Conservation (phyloP, 2,329 filamentous ascomycete genomes). For the Graphiopsis chlorocephala region DNA sequence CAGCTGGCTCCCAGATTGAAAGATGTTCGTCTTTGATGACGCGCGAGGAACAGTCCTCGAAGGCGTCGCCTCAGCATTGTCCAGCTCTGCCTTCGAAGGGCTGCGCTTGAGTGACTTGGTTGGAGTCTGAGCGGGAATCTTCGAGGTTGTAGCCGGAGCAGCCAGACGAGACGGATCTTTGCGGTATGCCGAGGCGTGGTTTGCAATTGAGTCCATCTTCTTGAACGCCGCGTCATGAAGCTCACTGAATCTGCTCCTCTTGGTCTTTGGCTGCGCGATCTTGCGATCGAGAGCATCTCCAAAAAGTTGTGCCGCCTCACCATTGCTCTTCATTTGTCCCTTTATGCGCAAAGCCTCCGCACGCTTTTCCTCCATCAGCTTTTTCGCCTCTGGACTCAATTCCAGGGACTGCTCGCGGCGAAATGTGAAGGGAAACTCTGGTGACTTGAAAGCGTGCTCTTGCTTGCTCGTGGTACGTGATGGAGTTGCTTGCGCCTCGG, state of each 20-base stretch:
- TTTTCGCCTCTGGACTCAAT: conserved; percentile 60
- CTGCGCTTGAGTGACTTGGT: conserved; percentile 51
- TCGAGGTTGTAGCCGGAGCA: conserved; percentile 35
- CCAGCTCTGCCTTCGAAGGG: conserved; percentile 61
- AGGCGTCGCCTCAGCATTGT: conserved; percentile 47
- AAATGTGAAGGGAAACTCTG: conserved; percentile 66
- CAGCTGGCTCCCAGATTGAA: conserved; percentile 27
- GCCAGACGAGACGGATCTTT: conserved; percentile 39
- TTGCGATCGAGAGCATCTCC: conserved; percentile 57
- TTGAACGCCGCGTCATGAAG: conserved; percentile 85
- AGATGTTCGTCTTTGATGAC: conserved; percentile 24
- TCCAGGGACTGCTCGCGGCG: conserved; percentile 53
- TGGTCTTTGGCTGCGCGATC: conserved; percentile 77
- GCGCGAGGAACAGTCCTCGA: conserved; percentile 23
- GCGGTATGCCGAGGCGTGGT: conserved; percentile 77
- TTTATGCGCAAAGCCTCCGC: conserved; percentile 71
- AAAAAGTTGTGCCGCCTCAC: conserved; percentile 47
- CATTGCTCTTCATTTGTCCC: conserved; percentile 62
- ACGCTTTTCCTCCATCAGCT: conserved; percentile 64
- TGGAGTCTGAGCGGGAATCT: conserved; percentile 37
- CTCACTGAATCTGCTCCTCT: conserved; percentile 75
- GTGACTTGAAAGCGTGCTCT: conserved; percentile 45
- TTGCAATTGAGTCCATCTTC: conserved; percentile 96
- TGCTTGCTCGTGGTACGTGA: conserved; percentile 43
- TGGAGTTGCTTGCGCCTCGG: conserved; percentile 58